Evolutionary conservation across 345 rosid genomes (phyloP).

Genomic region (Geranium brycei): DNA sequence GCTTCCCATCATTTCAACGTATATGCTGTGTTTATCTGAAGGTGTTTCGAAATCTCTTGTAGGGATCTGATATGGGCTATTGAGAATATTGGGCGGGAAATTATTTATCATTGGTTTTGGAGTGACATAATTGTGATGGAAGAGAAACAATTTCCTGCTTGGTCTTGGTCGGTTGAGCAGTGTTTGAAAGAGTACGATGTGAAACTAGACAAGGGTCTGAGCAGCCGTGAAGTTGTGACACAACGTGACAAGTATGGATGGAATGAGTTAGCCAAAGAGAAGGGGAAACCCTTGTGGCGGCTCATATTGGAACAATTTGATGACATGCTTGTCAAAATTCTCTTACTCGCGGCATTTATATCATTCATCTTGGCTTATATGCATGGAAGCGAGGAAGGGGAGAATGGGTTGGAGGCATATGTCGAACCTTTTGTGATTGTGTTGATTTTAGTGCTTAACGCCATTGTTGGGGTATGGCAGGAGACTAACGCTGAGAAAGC

Average conservation of each 20-base stretch:
- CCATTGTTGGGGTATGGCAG: constrained; percentile 93
- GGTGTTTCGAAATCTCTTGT: too few relatives aligned
- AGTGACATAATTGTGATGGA: constrained; percentile 25
- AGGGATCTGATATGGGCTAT: too few relatives aligned
- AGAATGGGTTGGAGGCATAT: constrained; percentile 53
- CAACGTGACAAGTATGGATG: constrained; percentile 50
- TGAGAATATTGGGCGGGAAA: too few relatives aligned
- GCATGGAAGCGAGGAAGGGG: constrained; percentile 37
- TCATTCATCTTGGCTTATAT: constrained; percentile 70
- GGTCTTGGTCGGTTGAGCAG: constrained; percentile 66
- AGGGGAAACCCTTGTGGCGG: constrained; percentile 77
- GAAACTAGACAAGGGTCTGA: constrained; percentile 53
- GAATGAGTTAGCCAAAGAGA: constrained; percentile 79
- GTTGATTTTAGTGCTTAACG: constrained; percentile 61
- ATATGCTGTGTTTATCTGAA: too few relatives aligned
- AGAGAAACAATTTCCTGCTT: constrained; percentile 56
- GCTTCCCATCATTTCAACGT: too few relatives aligned
- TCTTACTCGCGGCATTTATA: constrained; percentile 70
- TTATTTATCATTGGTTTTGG: too few relatives aligned
- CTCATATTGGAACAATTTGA: constrained; percentile 72
- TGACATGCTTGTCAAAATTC: constrained; percentile 81
- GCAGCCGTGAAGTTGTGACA: constrained; percentile 46
- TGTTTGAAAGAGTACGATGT: constrained; percentile 60
- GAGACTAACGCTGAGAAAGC: constrained; percentile 90
- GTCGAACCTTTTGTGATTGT: constrained; percentile 85